Evolutionary conservation across 305 asterid genomes (phyloP).

Genomic region (Stenogyne calaminthoides): DNA sequence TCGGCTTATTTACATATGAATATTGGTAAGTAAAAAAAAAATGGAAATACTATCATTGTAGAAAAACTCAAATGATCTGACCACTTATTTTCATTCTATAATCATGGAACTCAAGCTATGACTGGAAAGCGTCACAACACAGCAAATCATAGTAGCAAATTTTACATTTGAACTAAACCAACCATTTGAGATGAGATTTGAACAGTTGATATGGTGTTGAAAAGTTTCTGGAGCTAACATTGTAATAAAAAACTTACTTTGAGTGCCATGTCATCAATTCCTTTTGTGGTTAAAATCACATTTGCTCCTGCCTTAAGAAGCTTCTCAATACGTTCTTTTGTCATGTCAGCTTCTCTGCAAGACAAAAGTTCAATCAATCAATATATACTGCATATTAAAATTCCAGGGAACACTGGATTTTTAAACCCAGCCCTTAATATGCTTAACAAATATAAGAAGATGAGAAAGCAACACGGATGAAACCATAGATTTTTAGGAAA

Average conservation of each 20-base stretch:
- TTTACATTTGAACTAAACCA: neutral
- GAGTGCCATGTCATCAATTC: constrained; percentile 99
- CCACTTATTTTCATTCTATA: neutral
- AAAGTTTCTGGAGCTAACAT: neutral
- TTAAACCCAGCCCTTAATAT: constrained; percentile 1
- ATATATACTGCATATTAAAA: constrained; percentile 6
- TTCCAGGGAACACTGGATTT: neutral
- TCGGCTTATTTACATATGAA: neutral
- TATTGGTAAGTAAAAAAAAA: neutral
- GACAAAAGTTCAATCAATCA: constrained; percentile 18
- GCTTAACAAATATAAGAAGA: neutral
- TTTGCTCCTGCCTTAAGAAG: constrained; percentile 96
- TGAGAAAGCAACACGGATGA: neutral
- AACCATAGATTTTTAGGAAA: neutral
- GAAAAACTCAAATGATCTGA: neutral
- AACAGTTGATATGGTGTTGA: neutral
- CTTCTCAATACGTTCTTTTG: constrained; percentile 94
- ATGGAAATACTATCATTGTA: neutral
- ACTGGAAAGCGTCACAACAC: neutral
- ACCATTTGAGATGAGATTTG: neutral
- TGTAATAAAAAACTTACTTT: constrained; percentile 51
- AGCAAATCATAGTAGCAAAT: neutral
- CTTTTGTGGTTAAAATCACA: constrained; percentile 90
- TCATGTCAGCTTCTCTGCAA: constrained; percentile 94
- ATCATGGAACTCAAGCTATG: neutral